Conservation (phyloP, 2,329 filamentous ascomycete species). For the Penicillium decumbens region DNA sequence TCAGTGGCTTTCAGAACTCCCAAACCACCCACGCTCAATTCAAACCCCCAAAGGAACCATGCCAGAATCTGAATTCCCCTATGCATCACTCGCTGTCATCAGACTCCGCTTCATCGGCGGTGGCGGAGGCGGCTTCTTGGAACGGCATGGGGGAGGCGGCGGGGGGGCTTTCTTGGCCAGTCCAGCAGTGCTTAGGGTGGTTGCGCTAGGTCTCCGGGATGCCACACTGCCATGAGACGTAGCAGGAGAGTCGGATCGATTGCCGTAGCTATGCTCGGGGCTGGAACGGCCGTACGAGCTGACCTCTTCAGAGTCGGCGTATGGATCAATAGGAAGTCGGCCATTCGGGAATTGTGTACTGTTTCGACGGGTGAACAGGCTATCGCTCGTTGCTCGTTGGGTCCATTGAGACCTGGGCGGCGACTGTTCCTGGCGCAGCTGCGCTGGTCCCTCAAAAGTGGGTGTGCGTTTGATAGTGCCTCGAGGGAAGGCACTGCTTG, state of each 20-base stretch:
- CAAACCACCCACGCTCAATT: constrained; percentile 10
- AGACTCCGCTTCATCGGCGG: constrained; percentile 58
- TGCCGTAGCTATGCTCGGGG: constrained; percentile 47
- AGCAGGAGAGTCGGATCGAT: constrained; percentile 51
- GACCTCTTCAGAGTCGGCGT: constrained; percentile 45
- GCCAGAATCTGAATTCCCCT: background rate
- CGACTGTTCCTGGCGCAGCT: constrained; percentile 51
- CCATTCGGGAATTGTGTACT: constrained; percentile 46
- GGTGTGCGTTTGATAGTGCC: constrained; percentile 49
- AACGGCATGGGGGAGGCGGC: constrained; percentile 57
- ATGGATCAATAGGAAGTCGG: constrained; percentile 44
- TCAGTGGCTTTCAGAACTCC: constrained; percentile 4
- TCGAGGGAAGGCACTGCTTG: constrained; percentile 43
- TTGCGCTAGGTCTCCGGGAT: constrained; percentile 51
- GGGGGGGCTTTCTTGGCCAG: constrained; percentile 54
- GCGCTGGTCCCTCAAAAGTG: constrained; percentile 57
- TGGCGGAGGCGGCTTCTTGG: constrained; percentile 63
- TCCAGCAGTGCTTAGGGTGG: constrained; percentile 32
- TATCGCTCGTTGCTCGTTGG: constrained; percentile 54
- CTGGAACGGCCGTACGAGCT: constrained; percentile 47
- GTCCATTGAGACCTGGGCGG: constrained; percentile 46
- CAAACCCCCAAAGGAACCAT: constrained; percentile 7
- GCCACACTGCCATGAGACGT: constrained; percentile 49
- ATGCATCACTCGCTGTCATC: constrained; percentile 26
- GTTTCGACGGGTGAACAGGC: constrained; percentile 45